Conservation (phyloP, 2,329 filamentous ascomycete species). For the Cladosporium sp. region DNA sequence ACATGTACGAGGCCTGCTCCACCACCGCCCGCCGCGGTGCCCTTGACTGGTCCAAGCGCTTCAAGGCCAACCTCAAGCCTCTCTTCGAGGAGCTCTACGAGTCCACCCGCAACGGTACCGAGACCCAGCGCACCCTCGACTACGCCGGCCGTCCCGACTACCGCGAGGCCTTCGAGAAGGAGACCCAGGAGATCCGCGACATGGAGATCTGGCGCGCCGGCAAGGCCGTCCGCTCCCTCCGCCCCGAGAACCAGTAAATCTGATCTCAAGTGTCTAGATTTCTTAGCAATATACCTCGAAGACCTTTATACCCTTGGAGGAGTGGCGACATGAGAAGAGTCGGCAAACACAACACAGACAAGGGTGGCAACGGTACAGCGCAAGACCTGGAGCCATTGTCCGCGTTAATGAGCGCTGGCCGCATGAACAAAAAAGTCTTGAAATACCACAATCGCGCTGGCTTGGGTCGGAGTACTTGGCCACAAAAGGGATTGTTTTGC, state of each 20-base stretch:
- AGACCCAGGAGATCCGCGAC: conserved; percentile 97
- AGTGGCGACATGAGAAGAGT: not conserved
- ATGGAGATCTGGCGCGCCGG: conserved; percentile 99
- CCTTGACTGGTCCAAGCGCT: conserved; percentile 95
- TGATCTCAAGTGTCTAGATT: not conserved
- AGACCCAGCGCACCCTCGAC: conserved; percentile 94
- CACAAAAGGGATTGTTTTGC: not conserved
- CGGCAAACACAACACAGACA: not conserved
- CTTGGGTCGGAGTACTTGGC: not conserved
- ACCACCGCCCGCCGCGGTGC: conserved; percentile 97
- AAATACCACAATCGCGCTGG: conserved; percentile 8
- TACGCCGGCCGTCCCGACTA: conserved; percentile 97
- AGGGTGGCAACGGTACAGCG: conserved; percentile 12
- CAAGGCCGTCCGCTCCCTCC: conserved; percentile 74
- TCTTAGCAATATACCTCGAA: not conserved
- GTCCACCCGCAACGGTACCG: conserved; percentile 81
- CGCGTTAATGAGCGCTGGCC: conserved; percentile 11
- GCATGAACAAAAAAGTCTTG: conserved; percentile 11
- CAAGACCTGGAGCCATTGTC: conserved; percentile 7
- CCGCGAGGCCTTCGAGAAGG: conserved; percentile 93
- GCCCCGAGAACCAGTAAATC: conserved; percentile 34
- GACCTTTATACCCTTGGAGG: not conserved
- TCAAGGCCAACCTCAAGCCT: conserved; percentile 98
- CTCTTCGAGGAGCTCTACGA: conserved; percentile 98
- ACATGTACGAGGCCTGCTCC: conserved; percentile 99